Evolutionary conservation across 2,329 filamentous ascomycete species (phyloP), one percentile per base, ranked within the genome.

Genomic region (Meredithiella fracta): DNA sequence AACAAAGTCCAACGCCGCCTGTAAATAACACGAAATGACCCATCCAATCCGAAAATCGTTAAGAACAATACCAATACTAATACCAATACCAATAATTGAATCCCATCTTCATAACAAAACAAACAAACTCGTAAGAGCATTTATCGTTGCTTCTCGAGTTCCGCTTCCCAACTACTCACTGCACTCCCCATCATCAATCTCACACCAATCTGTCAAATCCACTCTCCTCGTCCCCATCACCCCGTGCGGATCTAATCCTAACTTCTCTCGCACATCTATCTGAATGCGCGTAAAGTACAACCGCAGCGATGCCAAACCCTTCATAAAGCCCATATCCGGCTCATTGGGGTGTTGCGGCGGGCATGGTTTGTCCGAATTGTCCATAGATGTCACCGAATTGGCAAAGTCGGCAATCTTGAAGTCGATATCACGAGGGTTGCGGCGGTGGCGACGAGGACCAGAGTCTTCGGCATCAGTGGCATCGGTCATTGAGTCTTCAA

Each of bases 331-430:
- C 26, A 82, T 78, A 62, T 98, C 92, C 5, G 94, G 82, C 59
- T 87, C 83, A 37, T 83, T 72, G 0, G 87, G 86, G 64, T 94
- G 80, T 58, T 80, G 77, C 3, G 92, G 92, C 14, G 92, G 92
- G 62, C 91, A 96, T 3, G 76, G 71, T 63, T 75, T 76, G 60
- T 76, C 73, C 53, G 71, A 69, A 58, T 79, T 73, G 63, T 95
- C 89, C 61, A 92, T 85, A 3, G 87, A 86, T 1, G 90, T 97
- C 37, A 97, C 83, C 64, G 91, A 96, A 67, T 98, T 98, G 60
- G 92, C 92, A 71, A 98, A 98, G 68, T 98, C 92, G 57, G 95
- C 91, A 67, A 98, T 94, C 69, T 96, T 96, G 70, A 98, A 82
- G 67, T 95, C 86, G 65, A 94, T 90, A 61, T 82, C 76, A 50